phyloP scores from a whole-genome alignment of 192 early-diverging fungal genomes.

The Polychytrium aggregatum region DNA sequence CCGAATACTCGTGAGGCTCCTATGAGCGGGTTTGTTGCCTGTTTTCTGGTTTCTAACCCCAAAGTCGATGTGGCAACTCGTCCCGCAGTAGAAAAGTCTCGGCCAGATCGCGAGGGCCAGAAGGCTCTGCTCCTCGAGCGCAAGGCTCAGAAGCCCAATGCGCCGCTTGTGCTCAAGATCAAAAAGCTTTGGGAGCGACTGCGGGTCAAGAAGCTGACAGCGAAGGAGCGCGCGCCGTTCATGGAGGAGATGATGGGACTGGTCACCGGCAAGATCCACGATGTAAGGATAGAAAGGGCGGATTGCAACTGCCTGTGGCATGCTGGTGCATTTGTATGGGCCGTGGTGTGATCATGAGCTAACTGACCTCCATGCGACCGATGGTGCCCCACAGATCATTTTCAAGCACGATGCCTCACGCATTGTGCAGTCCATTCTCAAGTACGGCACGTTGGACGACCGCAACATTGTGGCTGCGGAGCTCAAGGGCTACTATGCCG shows the following conservation, averaged over 20 bases:
- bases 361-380: not conserved
- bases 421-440: constrained; percentile 83
- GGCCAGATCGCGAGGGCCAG: constrained; percentile 25
- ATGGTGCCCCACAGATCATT: constrained; percentile 38
- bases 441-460: constrained; percentile 72
- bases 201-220: constrained; percentile 57
- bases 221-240: constrained; percentile 42
- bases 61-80: not conserved
- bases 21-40: not conserved
- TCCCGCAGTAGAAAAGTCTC: constrained; percentile 12
- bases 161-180: constrained; percentile 56
- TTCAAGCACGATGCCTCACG: constrained; percentile 95
- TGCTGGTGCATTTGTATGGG: not conserved
- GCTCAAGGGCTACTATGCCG: constrained; percentile 62
- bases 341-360: not conserved
- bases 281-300: constrained; percentile 21
- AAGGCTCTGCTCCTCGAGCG: constrained; percentile 38
- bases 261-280: constrained; percentile 68
- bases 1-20: no score
- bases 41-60: not conserved
- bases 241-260: constrained; percentile 77
- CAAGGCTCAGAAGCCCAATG: constrained; percentile 49
- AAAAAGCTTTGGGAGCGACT: constrained; percentile 83
- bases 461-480: constrained; percentile 68
- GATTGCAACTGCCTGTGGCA: not conserved